Conservation (phyloP, 371 early-diverging fungal species). For the Basidiobolus meristosporus region DNA sequence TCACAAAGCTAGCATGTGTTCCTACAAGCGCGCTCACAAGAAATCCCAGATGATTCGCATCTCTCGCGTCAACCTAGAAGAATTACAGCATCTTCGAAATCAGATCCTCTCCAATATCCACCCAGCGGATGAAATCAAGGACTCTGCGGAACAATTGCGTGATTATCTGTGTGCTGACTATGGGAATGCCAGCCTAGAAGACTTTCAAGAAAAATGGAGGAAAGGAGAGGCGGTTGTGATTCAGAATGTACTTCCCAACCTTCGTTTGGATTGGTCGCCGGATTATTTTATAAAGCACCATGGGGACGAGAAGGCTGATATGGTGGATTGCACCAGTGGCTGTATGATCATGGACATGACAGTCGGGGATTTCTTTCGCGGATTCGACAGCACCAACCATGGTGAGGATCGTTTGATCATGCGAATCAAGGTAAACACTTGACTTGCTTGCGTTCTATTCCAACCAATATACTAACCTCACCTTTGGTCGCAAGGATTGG, state of each 20-base stretch:
- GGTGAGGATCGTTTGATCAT: conserved; percentile 4
- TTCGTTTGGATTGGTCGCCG: conserved; percentile 19
- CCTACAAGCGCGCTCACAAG: conserved; percentile 6
- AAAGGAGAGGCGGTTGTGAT: conserved; percentile 17
- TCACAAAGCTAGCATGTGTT: conserved; percentile 1
- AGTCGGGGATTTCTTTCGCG: conserved; percentile 20
- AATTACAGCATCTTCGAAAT: conserved; percentile 4
- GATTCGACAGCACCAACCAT: conserved; percentile 8
- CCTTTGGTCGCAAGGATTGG: conserved; percentile 65
- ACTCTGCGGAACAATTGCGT: neutral
- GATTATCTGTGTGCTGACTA: neutral
- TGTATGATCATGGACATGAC: neutral
- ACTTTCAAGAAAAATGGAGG: conserved; percentile 17
- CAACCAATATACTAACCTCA: neutral
- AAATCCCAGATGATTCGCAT: conserved; percentile 16
- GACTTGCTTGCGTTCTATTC: neutral
- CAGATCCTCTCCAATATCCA: neutral
- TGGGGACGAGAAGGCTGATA: conserved; percentile 12
- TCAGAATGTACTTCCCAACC: conserved; percentile 6
- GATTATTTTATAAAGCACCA: conserved; percentile 11
- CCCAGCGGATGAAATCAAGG: neutral
- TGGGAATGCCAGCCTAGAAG: conserved; percentile 3
- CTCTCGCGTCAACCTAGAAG: conserved; percentile 3
- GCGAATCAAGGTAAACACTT: conserved; percentile 14
- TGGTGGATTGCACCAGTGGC: conserved; percentile 18